These are phyloP conservation scores for Selaginella moellendorffii DNA, from an alignment of 75 land plant species.

Conservation along the genomic window DNA sequence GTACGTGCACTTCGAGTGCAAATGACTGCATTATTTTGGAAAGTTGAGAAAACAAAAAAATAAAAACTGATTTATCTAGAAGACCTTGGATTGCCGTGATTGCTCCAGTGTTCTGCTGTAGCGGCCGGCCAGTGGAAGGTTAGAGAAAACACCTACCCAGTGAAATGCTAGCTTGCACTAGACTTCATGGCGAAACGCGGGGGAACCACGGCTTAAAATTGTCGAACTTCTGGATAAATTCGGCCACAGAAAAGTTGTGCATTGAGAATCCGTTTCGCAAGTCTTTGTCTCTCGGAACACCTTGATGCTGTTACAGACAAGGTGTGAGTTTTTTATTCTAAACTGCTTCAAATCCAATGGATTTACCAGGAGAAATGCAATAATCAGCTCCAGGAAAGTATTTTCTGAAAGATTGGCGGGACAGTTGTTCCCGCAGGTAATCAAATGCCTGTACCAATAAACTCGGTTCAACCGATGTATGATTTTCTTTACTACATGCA, in stretches of 20 bases:
- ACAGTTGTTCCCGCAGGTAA: background rate
- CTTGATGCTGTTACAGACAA: background rate
- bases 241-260: background rate
- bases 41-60: background rate
- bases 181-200: too few relatives aligned
- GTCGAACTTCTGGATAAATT: background rate
- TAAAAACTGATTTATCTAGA: too few relatives aligned
- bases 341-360: background rate
- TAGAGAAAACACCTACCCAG: too few relatives aligned
- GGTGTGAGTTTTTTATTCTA: background rate
- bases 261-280: background rate
- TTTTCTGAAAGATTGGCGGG: background rate
- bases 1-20: background rate
- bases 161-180: too few relatives aligned
- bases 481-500: too few relatives aligned
- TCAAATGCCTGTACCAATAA: background rate
- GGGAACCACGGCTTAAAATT: background rate
- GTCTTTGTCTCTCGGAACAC: background rate
- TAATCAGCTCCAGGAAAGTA: background rate
- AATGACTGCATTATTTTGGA: background rate
- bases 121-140: too few relatives aligned
- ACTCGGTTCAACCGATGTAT: too few relatives aligned
- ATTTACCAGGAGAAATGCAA: background rate
- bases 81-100: too few relatives aligned
- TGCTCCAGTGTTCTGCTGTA: too few relatives aligned